phyloP scores from a whole-genome alignment of 441 rosid species.

The Populus hybrid region DNA sequence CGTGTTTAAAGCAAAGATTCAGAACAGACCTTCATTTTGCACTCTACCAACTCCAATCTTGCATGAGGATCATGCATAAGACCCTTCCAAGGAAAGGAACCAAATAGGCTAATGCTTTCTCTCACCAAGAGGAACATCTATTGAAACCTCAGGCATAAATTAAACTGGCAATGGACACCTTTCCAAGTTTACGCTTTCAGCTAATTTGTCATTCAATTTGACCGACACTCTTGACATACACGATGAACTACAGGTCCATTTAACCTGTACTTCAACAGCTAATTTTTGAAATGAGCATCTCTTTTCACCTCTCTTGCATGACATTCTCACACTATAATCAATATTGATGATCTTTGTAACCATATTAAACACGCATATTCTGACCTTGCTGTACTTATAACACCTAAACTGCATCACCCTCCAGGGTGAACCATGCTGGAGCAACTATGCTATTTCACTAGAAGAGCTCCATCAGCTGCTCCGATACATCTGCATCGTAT shows the following conservation, averaged over 20 bases:
- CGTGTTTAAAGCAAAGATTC: not conserved
- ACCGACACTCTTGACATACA: not conserved
- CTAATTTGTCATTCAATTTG: constrained; percentile 3
- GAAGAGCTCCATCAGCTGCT: constrained; percentile 2
- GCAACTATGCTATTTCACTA: not conserved
- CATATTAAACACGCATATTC: not conserved
- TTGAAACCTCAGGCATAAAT: not conserved
- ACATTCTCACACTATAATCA: constrained; percentile 6
- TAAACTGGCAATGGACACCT: not conserved
- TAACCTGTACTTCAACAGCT: not conserved
- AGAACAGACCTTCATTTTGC: not conserved
- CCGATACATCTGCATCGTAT: not conserved
- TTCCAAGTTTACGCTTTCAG: constrained; percentile 1
- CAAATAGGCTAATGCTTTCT: not conserved
- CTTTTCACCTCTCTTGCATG: not conserved
- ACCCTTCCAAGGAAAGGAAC: not conserved
- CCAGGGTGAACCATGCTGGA: not conserved
- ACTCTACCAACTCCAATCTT: not conserved
- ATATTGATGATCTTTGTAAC: not conserved
- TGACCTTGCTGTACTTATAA: not conserved
- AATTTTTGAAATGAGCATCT: not conserved
- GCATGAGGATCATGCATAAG: not conserved
- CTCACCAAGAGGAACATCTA: not conserved
- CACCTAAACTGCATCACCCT: constrained; percentile 5
- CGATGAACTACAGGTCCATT: not conserved